Conservation (phyloP, 768 basidiomycete genomes). For the Daedalea quercina region DNA sequence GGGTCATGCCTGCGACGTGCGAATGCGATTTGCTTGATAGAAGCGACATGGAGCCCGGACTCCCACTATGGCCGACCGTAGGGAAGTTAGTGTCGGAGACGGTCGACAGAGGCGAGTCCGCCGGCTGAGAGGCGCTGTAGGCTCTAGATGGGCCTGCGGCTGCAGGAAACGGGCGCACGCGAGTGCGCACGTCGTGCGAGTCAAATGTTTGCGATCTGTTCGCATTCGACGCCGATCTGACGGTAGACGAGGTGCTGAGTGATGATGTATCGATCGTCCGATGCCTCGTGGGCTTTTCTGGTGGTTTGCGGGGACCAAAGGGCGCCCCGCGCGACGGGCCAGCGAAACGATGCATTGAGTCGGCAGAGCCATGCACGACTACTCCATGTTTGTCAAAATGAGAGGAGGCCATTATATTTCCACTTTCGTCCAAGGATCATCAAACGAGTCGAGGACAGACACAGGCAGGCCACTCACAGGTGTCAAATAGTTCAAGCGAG, state of each 20-base stretch:
- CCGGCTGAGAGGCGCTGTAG: not conserved
- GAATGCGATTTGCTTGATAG: conserved; percentile 6
- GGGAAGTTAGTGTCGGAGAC: not conserved
- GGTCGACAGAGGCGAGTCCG: not conserved
- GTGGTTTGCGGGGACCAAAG: not conserved
- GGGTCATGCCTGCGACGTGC: conserved; percentile 1
- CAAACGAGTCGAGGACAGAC: not conserved
- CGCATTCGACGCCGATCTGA: not conserved
- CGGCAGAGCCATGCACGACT: not conserved
- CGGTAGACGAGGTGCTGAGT: not conserved
- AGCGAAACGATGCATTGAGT: not conserved
- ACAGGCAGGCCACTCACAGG: no score
- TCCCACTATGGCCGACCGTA: not conserved
- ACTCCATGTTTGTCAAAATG: not conserved
- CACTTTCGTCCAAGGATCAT: not conserved
- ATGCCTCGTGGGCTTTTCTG: conserved; percentile 1
- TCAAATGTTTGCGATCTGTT: not conserved
- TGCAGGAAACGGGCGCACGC: not conserved
- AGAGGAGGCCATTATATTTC: not conserved
- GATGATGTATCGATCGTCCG: not conserved
- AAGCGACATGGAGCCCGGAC: conserved; percentile 1
- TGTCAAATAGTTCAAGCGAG: no score
- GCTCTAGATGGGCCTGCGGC: not conserved
- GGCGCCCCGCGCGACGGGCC: not conserved
- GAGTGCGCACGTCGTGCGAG: not conserved